Percentiles rank a stretch among this genome's conserved stretches.
Conservation (phyloP, 768 basidiomycete genomes). For the Lactifluus volemus region DNA sequence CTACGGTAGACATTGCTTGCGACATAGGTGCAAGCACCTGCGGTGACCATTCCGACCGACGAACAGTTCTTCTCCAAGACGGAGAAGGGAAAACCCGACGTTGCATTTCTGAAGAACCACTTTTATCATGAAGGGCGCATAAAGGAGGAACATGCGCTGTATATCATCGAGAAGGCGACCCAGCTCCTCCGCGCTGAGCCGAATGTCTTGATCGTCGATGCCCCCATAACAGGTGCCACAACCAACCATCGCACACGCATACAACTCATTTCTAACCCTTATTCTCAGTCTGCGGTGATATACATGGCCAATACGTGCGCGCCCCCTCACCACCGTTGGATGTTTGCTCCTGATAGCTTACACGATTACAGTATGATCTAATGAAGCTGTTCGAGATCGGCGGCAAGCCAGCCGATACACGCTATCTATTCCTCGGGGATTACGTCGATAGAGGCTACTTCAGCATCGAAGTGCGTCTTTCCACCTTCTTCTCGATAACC, state of each 20-base stretch:
- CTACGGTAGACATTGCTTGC: background rate
- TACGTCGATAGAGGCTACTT: slow-evolving; percentile 74
- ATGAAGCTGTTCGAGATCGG: slow-evolving; percentile 78
- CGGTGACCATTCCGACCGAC: slow-evolving; percentile 83
- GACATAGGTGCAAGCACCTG: slow-evolving; percentile 90
- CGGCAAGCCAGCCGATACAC: slow-evolving; percentile 64
- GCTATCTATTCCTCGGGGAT: slow-evolving; percentile 68
- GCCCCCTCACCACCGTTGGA: background rate
- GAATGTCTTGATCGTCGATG: slow-evolving; percentile 89
- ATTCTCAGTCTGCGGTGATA: slow-evolving; percentile 70
- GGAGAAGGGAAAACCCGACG: slow-evolving; percentile 86
- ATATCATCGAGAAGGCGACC: slow-evolving; percentile 80
- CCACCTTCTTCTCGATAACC: background rate
- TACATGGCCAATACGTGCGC: slow-evolving; percentile 98
- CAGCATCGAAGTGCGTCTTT: slow-evolving; percentile 50
- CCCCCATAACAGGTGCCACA: slow-evolving; percentile 83
- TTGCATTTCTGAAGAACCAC: slow-evolving; percentile 97
- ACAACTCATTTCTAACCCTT: background rate
- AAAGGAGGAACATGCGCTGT: slow-evolving; percentile 92
- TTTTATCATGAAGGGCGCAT: slow-evolving; percentile 94
- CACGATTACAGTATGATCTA: slow-evolving; percentile 48
- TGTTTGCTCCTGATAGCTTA: background rate
- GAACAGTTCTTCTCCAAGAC: slow-evolving; percentile 85
- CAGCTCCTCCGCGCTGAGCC: slow-evolving; percentile 76
- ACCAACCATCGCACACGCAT: background rate